Percentiles rank a stretch among this genome's conserved stretches.
Conservation (phyloP, 2,329 filamentous ascomycete genomes). For the Claviceps africana region DNA sequence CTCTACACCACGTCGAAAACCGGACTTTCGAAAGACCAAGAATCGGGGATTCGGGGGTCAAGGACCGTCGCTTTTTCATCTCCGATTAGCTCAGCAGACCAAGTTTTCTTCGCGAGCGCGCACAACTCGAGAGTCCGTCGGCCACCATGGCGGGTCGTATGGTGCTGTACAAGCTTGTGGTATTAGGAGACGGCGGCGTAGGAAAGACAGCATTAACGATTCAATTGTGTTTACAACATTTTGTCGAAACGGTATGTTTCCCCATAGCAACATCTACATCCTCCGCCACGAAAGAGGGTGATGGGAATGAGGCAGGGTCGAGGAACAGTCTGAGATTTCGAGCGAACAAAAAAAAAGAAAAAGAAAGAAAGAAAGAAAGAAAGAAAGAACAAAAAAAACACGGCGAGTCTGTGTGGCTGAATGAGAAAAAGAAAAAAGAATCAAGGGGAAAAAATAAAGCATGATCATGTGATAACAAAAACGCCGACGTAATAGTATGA, state of each 20-base stretch:
- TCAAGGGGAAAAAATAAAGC: background rate
- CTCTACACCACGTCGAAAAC: background rate
- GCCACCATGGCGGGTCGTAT: constrained; percentile 73
- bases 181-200: constrained; percentile 85
- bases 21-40: background rate
- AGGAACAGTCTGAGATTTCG: background rate
- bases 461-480: constrained; percentile 1
- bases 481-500: constrained; percentile 45
- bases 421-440: background rate
- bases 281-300: background rate
- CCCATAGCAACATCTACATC: background rate
- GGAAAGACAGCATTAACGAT: constrained; percentile 91
- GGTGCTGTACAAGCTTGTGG: constrained; percentile 92
- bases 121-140: background rate
- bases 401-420: too few species aligned
- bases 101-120: background rate
- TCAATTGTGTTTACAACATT: constrained; percentile 94
- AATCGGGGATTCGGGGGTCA: background rate
- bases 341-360: too few species aligned
- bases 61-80: background rate
- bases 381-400: too few species aligned
- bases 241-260: constrained; percentile 71
- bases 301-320: background rate
- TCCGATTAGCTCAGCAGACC: background rate
- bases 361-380: too few species aligned